Conservation (phyloP, 23 red algal species). For the Rhodosorus marinus region DNA sequence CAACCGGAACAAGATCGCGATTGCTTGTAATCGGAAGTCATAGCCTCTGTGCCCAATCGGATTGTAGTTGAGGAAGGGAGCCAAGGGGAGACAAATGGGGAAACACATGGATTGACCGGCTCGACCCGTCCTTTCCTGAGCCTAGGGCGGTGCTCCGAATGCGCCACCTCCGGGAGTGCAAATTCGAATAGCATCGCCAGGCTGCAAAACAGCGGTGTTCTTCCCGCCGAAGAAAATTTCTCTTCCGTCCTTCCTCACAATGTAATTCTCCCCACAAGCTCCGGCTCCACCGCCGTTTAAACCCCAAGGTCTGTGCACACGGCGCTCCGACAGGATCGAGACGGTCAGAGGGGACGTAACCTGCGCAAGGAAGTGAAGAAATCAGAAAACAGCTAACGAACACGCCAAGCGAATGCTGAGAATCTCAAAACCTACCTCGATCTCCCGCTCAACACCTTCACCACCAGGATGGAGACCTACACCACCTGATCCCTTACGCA, state of each 20-base stretch:
- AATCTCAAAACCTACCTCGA: too few relatives aligned
- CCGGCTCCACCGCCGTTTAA: slow-evolving; percentile 47
- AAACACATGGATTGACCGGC: too few relatives aligned
- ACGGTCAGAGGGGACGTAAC: slow-evolving; percentile 54
- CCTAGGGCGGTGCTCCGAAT: slow-evolving; percentile 40
- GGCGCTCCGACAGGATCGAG: slow-evolving; percentile 60
- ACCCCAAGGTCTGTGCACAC: slow-evolving; percentile 57
- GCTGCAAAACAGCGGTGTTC: slow-evolving; percentile 14
- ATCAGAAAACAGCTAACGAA: too few relatives aligned
- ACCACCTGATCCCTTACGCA: slow-evolving; percentile 47
- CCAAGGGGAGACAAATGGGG: too few relatives aligned
- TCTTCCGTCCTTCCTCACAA: not conserved
- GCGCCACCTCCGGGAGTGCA: slow-evolving; percentile 85
- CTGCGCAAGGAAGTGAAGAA: too few relatives aligned
- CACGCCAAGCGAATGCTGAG: too few relatives aligned
- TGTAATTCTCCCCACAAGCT: slow-evolving; percentile 24
- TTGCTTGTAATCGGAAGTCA: too few relatives aligned
- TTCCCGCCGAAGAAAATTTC: slow-evolving; percentile 40
- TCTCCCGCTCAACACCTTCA: slow-evolving; percentile 47
- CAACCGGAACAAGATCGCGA: too few relatives aligned
- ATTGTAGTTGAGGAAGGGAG: too few relatives aligned
- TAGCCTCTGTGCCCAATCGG: too few relatives aligned
- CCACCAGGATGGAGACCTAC: slow-evolving; percentile 39
- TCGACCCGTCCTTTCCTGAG: too few relatives aligned
- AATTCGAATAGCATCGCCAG: slow-evolving; percentile 58